These are phyloP conservation scores for Guadua angustifolia DNA, from an alignment of 176 grass and related monocot species.

Conservation along the genomic window DNA sequence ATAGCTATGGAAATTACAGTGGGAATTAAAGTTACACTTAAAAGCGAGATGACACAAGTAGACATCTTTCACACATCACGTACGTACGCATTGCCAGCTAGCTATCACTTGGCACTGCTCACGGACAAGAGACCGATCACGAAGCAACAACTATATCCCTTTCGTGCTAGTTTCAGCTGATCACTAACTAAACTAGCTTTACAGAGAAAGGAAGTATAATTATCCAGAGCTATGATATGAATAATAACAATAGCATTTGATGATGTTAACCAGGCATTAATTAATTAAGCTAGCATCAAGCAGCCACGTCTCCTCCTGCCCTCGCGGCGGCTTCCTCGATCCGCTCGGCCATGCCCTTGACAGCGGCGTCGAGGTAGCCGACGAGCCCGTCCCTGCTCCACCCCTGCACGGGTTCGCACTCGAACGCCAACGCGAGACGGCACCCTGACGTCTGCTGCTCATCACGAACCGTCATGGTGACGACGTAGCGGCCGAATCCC, in stretches of 20 bases:
- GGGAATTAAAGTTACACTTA: too few relatives aligned
- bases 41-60: neutral
- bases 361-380: constrained; percentile 46
- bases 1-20: too few relatives aligned
- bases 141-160: neutral
- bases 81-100: neutral
- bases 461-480: constrained; percentile 41
- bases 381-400: constrained; percentile 59
- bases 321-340: constrained; percentile 45
- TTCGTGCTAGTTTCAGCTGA: neutral
- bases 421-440: constrained; percentile 64
- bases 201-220: neutral
- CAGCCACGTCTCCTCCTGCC: neutral
- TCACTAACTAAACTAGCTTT: neutral
- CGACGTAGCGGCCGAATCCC: constrained; percentile 66
- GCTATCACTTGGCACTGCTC: neutral
- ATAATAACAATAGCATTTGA: neutral
- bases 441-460: constrained; percentile 17
- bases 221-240: neutral
- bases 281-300: neutral
- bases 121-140: neutral
- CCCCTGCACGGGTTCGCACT: constrained; percentile 67
- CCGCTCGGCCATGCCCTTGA: constrained; percentile 58
- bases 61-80: neutral
- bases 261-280: neutral